These are phyloP conservation scores for Choiromyces venosus DNA, from an alignment of 495 filamentous ascomycete species.

Conservation along the genomic window DNA sequence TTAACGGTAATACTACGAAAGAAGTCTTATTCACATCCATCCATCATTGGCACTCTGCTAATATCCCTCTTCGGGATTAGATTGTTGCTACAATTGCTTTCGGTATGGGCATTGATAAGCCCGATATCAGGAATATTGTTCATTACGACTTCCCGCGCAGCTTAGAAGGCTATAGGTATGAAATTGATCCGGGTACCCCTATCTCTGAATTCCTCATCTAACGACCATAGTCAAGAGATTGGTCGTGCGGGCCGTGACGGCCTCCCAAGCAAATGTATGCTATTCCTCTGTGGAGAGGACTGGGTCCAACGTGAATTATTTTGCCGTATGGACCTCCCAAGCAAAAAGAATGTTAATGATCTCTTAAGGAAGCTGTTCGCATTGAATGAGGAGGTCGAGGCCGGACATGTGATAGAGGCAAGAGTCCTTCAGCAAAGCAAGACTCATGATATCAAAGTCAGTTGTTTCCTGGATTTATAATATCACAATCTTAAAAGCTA, in stretches of 20 bases:
- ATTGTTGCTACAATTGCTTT: slow-evolving; percentile 59
- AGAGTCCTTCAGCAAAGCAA: slow-evolving; percentile 45
- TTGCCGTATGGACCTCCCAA: slow-evolving; percentile 54
- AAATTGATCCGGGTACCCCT: not conserved
- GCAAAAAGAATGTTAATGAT: slow-evolving; percentile 45
- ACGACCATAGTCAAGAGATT: slow-evolving; percentile 51
- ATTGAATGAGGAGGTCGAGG: slow-evolving; percentile 27
- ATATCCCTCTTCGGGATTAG: not conserved
- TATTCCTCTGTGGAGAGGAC: slow-evolving; percentile 52
- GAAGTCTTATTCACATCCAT: not conserved
- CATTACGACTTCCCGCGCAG: slow-evolving; percentile 54
- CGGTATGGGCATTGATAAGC: slow-evolving; percentile 58
- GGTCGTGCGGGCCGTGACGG: slow-evolving; percentile 56
- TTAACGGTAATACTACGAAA: slow-evolving; percentile 41
- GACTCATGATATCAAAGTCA: slow-evolving; percentile 49
- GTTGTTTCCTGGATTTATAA: not conserved
- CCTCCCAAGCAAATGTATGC: slow-evolving; percentile 50
- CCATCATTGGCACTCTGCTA: not conserved
- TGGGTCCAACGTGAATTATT: slow-evolving; percentile 53
- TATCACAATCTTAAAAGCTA: slow-evolving; percentile 18
- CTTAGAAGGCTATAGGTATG: slow-evolving; percentile 51
- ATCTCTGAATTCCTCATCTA: slow-evolving; percentile 1
- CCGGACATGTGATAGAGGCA: slow-evolving; percentile 48
- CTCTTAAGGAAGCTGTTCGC: slow-evolving; percentile 50
- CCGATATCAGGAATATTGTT: slow-evolving; percentile 55